These are phyloP conservation scores for Mycena olivaceomarginata DNA, from an alignment of 768 basidiomycete species.

Conservation along the genomic window DNA sequence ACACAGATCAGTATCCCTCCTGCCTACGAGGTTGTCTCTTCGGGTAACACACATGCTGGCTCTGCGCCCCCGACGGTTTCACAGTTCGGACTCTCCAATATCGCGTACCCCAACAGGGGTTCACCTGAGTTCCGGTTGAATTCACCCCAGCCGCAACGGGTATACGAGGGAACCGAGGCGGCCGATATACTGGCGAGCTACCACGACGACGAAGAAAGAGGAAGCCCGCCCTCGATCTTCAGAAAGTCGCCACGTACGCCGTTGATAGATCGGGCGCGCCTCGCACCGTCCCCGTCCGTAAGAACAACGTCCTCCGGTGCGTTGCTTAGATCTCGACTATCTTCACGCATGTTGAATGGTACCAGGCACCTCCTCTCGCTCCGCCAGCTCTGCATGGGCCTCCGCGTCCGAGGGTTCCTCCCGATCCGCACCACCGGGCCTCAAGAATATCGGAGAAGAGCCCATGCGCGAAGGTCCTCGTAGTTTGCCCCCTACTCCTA, in stretches of 20 bases:
- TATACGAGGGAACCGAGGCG: conserved; percentile 6
- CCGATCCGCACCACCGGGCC: conserved; percentile 13
- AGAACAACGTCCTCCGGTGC: conserved; percentile 42
- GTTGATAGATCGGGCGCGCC: background rate
- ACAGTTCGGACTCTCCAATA: background rate
- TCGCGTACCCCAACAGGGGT: background rate
- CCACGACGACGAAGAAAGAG: conserved; percentile 26
- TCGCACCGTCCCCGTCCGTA: conserved; percentile 33
- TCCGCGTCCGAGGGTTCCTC: background rate
- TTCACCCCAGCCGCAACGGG: conserved; percentile 8
- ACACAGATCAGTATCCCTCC: conserved; percentile 33
- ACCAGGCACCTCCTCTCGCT: conserved; percentile 30
- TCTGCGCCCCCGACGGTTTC: conserved; percentile 30
- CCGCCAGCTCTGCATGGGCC: conserved; percentile 21
- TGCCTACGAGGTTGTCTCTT: conserved; percentile 31
- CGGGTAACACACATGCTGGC: background rate
- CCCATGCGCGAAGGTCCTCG: background rate
- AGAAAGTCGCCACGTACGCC: background rate
- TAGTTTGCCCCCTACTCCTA: conserved; percentile 10
- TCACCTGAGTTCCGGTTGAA: background rate
- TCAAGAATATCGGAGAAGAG: conserved; percentile 34
- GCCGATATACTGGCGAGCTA: conserved; percentile 17
- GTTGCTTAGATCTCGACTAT: background rate
- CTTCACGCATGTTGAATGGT: background rate
- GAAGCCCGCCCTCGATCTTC: background rate